phyloP scores from a whole-genome alignment of 352 stramenopile species.

The Stramenopiles sp. region DNA sequence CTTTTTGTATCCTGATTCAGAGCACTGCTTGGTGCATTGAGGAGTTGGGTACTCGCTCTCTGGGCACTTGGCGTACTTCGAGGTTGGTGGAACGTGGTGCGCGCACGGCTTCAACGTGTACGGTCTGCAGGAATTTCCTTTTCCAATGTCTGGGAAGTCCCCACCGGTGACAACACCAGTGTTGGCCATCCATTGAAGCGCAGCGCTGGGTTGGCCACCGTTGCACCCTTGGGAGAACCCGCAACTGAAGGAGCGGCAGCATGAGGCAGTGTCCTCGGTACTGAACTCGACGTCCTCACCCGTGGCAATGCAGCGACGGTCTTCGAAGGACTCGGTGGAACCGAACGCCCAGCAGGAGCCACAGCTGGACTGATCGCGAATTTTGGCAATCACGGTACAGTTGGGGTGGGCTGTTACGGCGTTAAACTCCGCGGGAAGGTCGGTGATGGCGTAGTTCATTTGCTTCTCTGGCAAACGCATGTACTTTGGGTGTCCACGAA shows the following conservation, averaged over 20 bases:
- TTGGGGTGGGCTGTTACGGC: background rate
- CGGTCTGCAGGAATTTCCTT: background rate
- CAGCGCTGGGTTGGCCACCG: background rate
- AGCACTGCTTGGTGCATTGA: background rate
- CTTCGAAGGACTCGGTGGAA: conserved; percentile 15
- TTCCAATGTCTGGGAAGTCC: background rate
- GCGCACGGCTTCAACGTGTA: background rate
- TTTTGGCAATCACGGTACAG: conserved; percentile 11
- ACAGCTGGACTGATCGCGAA: conserved; percentile 22
- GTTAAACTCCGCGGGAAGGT: background rate
- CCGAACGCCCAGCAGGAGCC: conserved; percentile 23
- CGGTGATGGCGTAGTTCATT: background rate
- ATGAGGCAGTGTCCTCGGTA: background rate
- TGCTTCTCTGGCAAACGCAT: background rate
- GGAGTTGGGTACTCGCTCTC: background rate
- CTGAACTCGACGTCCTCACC: too few species aligned
- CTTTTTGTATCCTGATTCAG: background rate
- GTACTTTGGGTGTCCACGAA: background rate
- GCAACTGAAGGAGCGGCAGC: background rate
- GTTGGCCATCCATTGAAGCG: background rate
- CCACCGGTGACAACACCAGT: background rate
- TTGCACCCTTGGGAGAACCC: background rate
- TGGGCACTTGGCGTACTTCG: background rate
- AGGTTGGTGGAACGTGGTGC: background rate
- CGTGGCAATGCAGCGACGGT: conserved; percentile 19